Conservation (phyloP, 179 eudicot genomes). For the Silene noctiflora region DNA sequence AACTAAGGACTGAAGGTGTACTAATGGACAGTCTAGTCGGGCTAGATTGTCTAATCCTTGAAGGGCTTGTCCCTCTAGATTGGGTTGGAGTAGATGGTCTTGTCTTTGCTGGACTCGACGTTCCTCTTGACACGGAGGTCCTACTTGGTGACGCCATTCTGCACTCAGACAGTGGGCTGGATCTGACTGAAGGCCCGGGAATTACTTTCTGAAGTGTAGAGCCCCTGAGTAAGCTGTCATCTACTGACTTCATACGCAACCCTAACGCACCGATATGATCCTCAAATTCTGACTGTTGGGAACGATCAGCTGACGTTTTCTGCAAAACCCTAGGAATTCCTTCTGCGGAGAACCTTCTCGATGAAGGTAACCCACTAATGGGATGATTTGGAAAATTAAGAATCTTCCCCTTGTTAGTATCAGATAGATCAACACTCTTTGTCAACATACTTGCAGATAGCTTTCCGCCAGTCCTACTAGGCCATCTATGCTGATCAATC, state of each 20-base stretch:
- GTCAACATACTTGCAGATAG: constrained; percentile 32
- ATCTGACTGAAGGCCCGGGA: no score
- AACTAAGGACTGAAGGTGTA: constrained; percentile 82
- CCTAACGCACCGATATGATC: no score
- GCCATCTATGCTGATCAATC: constrained; percentile 86
- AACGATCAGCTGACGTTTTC: no score
- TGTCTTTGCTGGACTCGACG: constrained; percentile 46
- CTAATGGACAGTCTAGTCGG: constrained; percentile 59
- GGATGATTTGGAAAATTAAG: no score
- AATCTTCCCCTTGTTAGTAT: no score
- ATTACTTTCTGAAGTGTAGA: no score
- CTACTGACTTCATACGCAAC: no score
- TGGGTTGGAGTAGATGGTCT: constrained; percentile 41
- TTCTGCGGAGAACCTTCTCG: no score
- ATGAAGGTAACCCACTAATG: no score
- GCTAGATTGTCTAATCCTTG: constrained; percentile 61
- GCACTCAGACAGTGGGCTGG: constrained; percentile 14
- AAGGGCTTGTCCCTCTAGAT: constrained; percentile 76
- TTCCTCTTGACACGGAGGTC: constrained; percentile 47
- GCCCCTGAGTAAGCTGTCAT: no score
- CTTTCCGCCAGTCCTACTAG: constrained; percentile 66
- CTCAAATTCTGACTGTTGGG: no score
- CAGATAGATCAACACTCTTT: constrained; percentile 65
- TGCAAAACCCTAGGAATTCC: no score
- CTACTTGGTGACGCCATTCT: constrained; percentile 62